phyloP scores from a whole-genome alignment of 192 early-diverging fungal species.

The Coemansia sp. region DNA sequence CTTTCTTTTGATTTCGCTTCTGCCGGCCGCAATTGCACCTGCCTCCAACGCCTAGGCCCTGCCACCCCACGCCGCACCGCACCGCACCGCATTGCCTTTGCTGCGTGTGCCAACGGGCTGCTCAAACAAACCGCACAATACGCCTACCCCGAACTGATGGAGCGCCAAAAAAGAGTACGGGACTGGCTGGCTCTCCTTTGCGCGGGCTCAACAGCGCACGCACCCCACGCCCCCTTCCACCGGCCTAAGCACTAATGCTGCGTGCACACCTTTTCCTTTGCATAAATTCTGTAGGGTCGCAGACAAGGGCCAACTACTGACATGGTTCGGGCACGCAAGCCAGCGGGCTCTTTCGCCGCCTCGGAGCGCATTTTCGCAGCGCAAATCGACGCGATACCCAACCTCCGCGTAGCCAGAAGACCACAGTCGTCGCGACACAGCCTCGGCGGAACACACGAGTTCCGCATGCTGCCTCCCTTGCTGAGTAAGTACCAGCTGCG shows the following conservation, averaged over 20 bases:
- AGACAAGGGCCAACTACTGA: conserved; percentile 28
- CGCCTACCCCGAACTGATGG: neutral
- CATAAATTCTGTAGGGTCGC: conserved; percentile 28
- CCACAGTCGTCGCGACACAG: conserved; percentile 52
- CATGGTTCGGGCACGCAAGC: conserved; percentile 48
- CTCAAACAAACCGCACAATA: no score
- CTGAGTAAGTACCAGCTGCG: conserved; percentile 35
- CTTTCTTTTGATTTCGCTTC: conserved; percentile 3
- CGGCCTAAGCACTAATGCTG: neutral
- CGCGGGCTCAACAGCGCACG: no score
- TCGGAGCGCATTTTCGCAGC: conserved; percentile 31
- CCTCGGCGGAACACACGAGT: conserved; percentile 44
- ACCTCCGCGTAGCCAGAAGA: conserved; percentile 35
- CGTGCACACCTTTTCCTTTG: neutral
- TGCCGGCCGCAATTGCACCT: no score
- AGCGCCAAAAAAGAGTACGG: conserved; percentile 1
- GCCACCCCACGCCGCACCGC: neutral
- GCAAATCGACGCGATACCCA: conserved; percentile 43
- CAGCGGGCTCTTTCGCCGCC: conserved; percentile 32
- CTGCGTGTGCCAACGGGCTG: neutral
- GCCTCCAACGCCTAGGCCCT: neutral
- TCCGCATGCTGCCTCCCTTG: conserved; percentile 43
- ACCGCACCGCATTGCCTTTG: neutral
- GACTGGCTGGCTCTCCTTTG: no score
- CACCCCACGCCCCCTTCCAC: no score